A percentile compares a stretch with the other conserved stretches of the same genome.
Evolutionary conservation across 305 asterid species (phyloP).

Genomic region (Coffea humblotiana): DNA sequence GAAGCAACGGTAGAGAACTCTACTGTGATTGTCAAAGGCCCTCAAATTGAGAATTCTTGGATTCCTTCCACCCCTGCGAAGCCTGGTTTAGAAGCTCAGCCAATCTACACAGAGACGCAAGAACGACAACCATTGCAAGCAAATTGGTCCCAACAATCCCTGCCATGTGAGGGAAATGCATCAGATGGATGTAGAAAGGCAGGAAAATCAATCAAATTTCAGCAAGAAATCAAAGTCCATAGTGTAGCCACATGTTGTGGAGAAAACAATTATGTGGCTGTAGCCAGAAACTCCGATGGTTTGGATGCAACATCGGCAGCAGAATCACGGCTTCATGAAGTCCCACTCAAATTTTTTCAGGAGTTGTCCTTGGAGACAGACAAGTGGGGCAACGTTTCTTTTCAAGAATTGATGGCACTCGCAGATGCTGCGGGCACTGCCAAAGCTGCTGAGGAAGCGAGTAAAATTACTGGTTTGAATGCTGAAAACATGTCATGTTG

Average conservation of each 20-base stretch:
- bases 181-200: neutral
- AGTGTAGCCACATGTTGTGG: conserved; percentile 32
- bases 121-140: conserved; percentile 18
- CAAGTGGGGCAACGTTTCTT: conserved; percentile 36
- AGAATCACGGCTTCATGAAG: conserved; percentile 23
- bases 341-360: conserved; percentile 9
- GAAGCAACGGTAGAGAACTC: conserved; percentile 41
- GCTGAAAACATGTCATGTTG: conserved; percentile 28
- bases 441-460: conserved; percentile 25
- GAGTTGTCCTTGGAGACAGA: conserved; percentile 23
- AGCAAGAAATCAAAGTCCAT: conserved; percentile 28
- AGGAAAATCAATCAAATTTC: conserved; percentile 19
- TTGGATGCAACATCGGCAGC: conserved; percentile 26
- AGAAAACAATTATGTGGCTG: conserved; percentile 16
- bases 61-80: conserved; percentile 66
- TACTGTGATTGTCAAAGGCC: conserved; percentile 29
- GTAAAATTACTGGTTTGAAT: conserved; percentile 22
- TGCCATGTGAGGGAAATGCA: conserved; percentile 23
- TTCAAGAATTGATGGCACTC: conserved; percentile 48
- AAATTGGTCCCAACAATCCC: conserved; percentile 26
- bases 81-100: conserved; percentile 36
- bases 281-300: conserved; percentile 12
- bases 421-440: conserved; percentile 46
- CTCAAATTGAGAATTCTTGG: conserved; percentile 48
- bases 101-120: conserved; percentile 41